Conservation (phyloP, 2,329 filamentous ascomycete genomes). For the Claviceps quebecensis region DNA sequence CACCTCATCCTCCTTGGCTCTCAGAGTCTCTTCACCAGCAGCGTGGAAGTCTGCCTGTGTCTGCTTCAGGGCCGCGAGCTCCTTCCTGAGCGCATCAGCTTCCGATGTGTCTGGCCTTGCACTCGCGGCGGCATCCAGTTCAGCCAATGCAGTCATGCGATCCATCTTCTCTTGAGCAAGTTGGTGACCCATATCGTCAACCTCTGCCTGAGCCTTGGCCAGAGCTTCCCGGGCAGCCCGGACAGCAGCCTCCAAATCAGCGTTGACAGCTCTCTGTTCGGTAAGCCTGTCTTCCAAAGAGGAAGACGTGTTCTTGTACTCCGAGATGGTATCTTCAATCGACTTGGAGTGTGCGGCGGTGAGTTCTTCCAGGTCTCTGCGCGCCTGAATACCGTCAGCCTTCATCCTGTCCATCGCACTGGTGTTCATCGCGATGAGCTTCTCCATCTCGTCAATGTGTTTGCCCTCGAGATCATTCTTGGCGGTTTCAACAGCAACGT, state of each 20-base stretch:
- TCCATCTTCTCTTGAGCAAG: constrained; percentile 47
- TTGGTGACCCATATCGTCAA: constrained; percentile 35
- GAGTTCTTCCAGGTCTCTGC: constrained; percentile 30
- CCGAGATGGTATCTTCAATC: constrained; percentile 26
- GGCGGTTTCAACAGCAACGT: constrained; percentile 30
- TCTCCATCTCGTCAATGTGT: constrained; percentile 33
- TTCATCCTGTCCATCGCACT: constrained; percentile 28
- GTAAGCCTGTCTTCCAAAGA: constrained; percentile 22
- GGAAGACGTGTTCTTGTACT: constrained; percentile 21
- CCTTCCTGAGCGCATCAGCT: constrained; percentile 34
- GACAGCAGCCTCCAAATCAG: constrained; percentile 22
- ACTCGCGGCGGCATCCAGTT: constrained; percentile 43
- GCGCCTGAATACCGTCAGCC: constrained; percentile 22
- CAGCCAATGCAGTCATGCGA: constrained; percentile 43
- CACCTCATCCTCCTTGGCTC: constrained; percentile 23
- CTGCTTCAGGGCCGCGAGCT: constrained; percentile 35
- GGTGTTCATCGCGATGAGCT: constrained; percentile 27
- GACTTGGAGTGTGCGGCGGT: constrained; percentile 23
- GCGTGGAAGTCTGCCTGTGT: constrained; percentile 30
- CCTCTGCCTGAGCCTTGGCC: constrained; percentile 31
- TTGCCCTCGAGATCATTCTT: constrained; percentile 31
- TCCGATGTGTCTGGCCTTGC: constrained; percentile 42
- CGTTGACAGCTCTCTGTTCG: constrained; percentile 21
- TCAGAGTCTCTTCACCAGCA: constrained; percentile 17
- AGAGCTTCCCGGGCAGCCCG: constrained; percentile 27